phyloP scores from a whole-genome alignment of 352 stramenopile genomes.

The Pythium brachiatum region DNA sequence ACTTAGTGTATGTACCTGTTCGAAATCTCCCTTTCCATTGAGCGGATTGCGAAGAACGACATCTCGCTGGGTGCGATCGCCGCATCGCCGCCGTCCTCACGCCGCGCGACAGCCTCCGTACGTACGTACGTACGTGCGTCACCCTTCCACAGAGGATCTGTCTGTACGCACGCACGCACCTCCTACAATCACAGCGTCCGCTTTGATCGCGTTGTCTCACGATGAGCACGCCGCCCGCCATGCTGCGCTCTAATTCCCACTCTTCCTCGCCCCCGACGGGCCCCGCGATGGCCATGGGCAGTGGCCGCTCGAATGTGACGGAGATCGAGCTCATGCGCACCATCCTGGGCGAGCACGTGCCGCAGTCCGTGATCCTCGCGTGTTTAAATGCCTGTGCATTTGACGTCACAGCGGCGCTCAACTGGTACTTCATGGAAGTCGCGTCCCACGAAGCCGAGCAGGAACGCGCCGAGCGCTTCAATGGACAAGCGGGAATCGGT shows the following conservation, averaged over 20 bases:
- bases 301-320: slow-evolving; percentile 39
- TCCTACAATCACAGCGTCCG: neutral
- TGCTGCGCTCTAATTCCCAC: neutral
- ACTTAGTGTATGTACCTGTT: neutral
- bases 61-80: slow-evolving; percentile 1
- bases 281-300: slow-evolving; percentile 1
- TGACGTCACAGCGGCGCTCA: slow-evolving; percentile 81
- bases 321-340: slow-evolving; percentile 88
- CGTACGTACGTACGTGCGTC: neutral
- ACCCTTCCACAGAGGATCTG: neutral
- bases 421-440: slow-evolving; percentile 87
- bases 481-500: neutral
- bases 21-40: slow-evolving; percentile 1
- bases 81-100: neutral
- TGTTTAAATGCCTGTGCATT: slow-evolving; percentile 82
- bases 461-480: slow-evolving; percentile 11
- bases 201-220: neutral
- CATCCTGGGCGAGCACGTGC: slow-evolving; percentile 84
- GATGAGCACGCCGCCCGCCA: slow-evolving; percentile 13
- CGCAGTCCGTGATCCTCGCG: slow-evolving; percentile 79
- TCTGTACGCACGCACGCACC: neutral
- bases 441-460: slow-evolving; percentile 36
- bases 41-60: neutral
- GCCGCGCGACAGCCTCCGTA: neutral
- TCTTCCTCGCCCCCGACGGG: neutral